Evolutionary conservation across 768 basidiomycete species (phyloP).

Genomic region (Lepiota brunneoincarnata): DNA sequence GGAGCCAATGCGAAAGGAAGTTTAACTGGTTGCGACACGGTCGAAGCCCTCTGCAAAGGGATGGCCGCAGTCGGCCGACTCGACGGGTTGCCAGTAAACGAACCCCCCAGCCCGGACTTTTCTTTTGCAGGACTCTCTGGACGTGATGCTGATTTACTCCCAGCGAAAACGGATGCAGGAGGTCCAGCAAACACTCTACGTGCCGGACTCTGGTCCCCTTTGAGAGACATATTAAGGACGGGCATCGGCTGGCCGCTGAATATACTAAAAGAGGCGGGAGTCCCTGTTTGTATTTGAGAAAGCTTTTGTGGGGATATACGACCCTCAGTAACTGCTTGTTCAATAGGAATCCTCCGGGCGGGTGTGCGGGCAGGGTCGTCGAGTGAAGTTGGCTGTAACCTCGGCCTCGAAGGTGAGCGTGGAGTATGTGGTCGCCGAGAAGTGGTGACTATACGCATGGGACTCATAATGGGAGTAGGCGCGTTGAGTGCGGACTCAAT

Average conservation of each 20-base stretch:
- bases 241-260: conserved; percentile 6
- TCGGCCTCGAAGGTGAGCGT: conserved; percentile 27
- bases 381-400: conserved; percentile 22
- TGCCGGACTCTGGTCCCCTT: conserved; percentile 10
- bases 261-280: conserved; percentile 12
- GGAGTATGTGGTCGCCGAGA: conserved; percentile 2
- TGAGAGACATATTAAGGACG: conserved; percentile 6
- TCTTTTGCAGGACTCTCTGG: conserved; percentile 13
- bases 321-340: conserved; percentile 47
- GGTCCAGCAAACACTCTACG: conserved; percentile 9
- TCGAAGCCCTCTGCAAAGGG: background rate
- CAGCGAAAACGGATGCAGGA: background rate
- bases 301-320: conserved; percentile 49
- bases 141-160: background rate
- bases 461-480: conserved; percentile 24
- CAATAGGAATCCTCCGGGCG: conserved; percentile 60
- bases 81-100: background rate
- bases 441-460: conserved; percentile 20
- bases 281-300: conserved; percentile 24
- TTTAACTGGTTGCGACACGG: conserved; percentile 5
- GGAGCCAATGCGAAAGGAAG: conserved; percentile 36
- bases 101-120: background rate
- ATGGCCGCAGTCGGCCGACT: background rate
- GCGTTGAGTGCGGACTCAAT: conserved; percentile 20
- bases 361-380: conserved; percentile 52